Base-by-base conservation (phyloP, 768 basidiomycete species). In the Rhodosporidiobolus odoratus region DNA sequence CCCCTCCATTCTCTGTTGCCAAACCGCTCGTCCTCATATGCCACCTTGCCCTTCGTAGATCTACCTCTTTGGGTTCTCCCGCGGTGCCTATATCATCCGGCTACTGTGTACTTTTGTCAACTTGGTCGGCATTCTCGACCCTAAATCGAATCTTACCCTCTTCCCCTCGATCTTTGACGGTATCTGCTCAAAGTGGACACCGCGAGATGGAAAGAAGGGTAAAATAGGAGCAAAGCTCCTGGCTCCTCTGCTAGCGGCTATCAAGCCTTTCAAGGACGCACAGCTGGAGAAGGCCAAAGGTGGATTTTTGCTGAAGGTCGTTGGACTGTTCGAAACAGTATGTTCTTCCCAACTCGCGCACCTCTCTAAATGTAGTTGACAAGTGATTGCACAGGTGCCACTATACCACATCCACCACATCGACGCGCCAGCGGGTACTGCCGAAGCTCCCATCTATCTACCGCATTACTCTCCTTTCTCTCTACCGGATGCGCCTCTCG, bases 241-340 rank as follows among this genome's bases (percentile, higher is more conserved):
- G 40, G 58, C 40, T 4, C 38, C 41, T 4, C 47, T 65, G 8
- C 37, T 59, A 50, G 32, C 53, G 48, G 38, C 12, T 25, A 59
- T 58, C 56, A 52, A 53, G 25, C 8, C 23, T 13, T 17, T 35
- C 34, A 59, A 58, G 67, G 19, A 41, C 43, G 30, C 19, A 47
- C 69, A 68, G 40, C 72, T 77, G 15, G 54, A 10, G 27, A 37
- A 34, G 47, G 27, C 21, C 3, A 23, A 37, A 32, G 47, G 59
- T 13, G 64, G 58, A 1, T 47, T 61, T 41, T n/a, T 56, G 15
- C 35, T 74, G 23, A 50, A 54, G 30, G 58, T 62, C 9, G n/a
- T 75, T 13, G 74, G 71, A 21, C 65, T 77, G 17, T 80, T 73
- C 66, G 77, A 77, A 60, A 77, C 77, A 7, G 79, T 79, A 25